A percentile compares a stretch with the other conserved stretches of the same genome.
These are phyloP conservation scores for Malania oleifera DNA, from an alignment of 164 flowering plant genomes.

Conservation along the genomic window DNA sequence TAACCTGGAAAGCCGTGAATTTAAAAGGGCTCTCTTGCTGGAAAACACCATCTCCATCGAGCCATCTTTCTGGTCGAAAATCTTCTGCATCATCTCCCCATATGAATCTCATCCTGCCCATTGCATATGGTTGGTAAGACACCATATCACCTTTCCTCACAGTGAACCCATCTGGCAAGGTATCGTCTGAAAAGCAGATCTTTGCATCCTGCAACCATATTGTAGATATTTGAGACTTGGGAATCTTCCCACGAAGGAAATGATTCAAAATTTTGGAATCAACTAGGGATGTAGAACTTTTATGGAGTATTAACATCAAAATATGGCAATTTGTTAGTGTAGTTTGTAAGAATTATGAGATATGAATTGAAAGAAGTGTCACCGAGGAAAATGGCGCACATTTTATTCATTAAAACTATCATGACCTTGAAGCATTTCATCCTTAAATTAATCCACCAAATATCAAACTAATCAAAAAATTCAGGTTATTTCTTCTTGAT, in stretches of 20 bases:
- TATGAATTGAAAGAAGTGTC: too few relatives aligned
- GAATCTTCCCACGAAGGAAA: too few relatives aligned
- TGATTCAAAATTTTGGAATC: neutral
- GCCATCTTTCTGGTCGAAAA: constrained; percentile 78
- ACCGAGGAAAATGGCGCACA: too few relatives aligned
- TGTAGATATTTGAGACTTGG: neutral
- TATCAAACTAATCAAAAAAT: too few relatives aligned
- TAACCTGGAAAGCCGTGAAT: constrained; percentile 73
- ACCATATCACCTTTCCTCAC: constrained; percentile 63
- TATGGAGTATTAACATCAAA: too few relatives aligned
- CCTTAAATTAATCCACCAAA: too few relatives aligned
- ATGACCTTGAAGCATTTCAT: too few relatives aligned
- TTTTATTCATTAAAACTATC: too few relatives aligned
- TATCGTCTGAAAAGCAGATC: constrained; percentile 60
- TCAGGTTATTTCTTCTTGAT: too few relatives aligned
- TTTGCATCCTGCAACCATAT: constrained; percentile 43
- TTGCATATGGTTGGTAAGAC: constrained; percentile 65
- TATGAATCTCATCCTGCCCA: constrained; percentile 77
- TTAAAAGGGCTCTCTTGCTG: constrained; percentile 64
- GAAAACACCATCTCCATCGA: constrained; percentile 53
- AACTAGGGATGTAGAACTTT: too few relatives aligned
- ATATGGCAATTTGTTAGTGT: too few relatives aligned
- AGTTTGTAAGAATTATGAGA: too few relatives aligned
- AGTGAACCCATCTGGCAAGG: constrained; percentile 57
- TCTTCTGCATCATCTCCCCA: constrained; percentile 87